These are phyloP conservation scores for Blastomyces silverae DNA, from an alignment of 2,329 filamentous ascomycete species.

Conservation along the genomic window DNA sequence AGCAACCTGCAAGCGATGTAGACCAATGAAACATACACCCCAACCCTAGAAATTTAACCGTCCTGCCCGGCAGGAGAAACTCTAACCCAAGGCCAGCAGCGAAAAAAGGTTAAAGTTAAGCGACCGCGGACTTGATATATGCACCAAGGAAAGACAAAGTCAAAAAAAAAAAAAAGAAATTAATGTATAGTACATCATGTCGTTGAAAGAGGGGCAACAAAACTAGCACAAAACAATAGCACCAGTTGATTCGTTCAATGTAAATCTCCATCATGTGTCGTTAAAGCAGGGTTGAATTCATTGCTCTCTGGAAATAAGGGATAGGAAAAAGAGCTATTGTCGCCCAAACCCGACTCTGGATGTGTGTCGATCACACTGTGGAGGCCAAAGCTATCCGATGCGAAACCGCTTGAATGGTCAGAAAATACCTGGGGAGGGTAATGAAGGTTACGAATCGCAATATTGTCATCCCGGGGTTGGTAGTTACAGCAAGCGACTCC, in stretches of 20 bases:
- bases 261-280: conserved; percentile 15
- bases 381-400: conserved; percentile 23
- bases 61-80: background rate
- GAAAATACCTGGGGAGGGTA: background rate
- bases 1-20: background rate
- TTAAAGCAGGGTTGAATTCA: conserved; percentile 18
- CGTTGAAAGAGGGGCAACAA: background rate
- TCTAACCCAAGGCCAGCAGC: background rate
- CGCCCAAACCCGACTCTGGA: conserved; percentile 24
- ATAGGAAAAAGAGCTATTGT: conserved; percentile 16
- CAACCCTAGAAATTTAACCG: conserved; percentile 1
- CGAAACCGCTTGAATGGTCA: background rate
- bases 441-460: conserved; percentile 15
- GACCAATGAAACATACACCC: background rate
- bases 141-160: background rate
- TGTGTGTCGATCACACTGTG: conserved; percentile 29
- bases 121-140: background rate
- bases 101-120: background rate
- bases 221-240: conserved; percentile 12
- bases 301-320: conserved; percentile 16
- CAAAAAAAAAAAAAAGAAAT: conserved; percentile 11
- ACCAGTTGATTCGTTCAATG: conserved; percentile 15
- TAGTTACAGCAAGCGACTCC: background rate
- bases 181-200: background rate
- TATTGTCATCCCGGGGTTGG: conserved; percentile 10